phyloP scores from a whole-genome alignment of 352 stramenopile species.

The Phytophthora podocarpi region DNA sequence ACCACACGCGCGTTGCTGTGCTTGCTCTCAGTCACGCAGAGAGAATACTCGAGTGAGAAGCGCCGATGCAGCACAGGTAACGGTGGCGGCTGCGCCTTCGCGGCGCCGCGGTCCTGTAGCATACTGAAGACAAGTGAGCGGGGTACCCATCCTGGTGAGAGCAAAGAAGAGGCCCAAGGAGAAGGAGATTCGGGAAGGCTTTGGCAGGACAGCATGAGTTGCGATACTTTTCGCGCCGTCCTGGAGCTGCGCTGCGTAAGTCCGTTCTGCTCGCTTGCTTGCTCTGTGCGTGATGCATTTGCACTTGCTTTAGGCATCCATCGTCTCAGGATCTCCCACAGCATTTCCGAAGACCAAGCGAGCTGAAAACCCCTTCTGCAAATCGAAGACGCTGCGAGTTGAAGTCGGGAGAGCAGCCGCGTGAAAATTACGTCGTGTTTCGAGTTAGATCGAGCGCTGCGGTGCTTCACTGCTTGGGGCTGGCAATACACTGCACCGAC shows the following conservation, averaged over 20 bases:
- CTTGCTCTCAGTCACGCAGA: constrained; percentile 11
- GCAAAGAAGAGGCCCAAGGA: constrained; percentile 21
- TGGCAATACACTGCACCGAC: no score
- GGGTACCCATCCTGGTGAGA: constrained; percentile 23
- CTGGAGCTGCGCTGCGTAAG: not conserved
- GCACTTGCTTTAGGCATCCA: not conserved
- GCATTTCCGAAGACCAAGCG: not conserved
- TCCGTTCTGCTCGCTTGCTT: not conserved
- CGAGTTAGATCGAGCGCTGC: constrained; percentile 5
- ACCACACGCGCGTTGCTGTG: not conserved
- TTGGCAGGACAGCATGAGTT: constrained; percentile 12
- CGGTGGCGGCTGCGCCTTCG: constrained; percentile 20
- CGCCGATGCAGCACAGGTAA: constrained; percentile 9
- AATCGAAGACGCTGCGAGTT: constrained; percentile 20
- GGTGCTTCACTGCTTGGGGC: no score
- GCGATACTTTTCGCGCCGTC: constrained; percentile 30
- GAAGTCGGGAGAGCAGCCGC: constrained; percentile 34
- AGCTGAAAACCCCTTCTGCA: constrained; percentile 7
- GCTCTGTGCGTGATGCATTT: not conserved
- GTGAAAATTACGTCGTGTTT: constrained; percentile 29
- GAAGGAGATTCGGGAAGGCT: constrained; percentile 23
- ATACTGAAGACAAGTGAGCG: not conserved
- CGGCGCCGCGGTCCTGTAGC: not conserved
- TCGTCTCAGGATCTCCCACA: not conserved
- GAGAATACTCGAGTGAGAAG: constrained; percentile 27